Percentiles rank a stretch among this genome's conserved stretches.
Conservation (phyloP, 805 yeast species). For the Kuraishia cidri region DNA sequence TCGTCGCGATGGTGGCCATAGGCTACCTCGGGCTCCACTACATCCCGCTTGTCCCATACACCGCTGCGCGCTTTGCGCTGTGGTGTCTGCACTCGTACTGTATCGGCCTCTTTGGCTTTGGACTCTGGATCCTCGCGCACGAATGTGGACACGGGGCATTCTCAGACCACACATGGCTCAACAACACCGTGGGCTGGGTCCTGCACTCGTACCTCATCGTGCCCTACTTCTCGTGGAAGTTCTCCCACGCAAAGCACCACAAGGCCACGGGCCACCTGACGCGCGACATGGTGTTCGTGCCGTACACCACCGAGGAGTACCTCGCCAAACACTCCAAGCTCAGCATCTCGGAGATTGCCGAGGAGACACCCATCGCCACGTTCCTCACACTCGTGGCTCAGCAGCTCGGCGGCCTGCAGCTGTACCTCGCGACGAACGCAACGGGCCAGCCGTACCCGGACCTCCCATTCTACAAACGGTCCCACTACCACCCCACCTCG, state of each 20-base stretch:
- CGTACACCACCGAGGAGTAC: constrained; percentile 55
- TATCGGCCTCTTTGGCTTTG: constrained; percentile 66
- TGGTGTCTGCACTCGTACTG: constrained; percentile 50
- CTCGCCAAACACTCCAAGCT: constrained; percentile 15
- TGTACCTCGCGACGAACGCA: constrained; percentile 58
- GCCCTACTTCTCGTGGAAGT: constrained; percentile 86
- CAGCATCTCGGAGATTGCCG: constrained; percentile 47
- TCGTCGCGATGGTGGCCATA: constrained; percentile 33
- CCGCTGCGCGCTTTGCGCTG: constrained; percentile 35
- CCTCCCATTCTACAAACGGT: constrained; percentile 33
- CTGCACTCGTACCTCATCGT: constrained; percentile 72
- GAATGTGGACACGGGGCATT: constrained; percentile 92
- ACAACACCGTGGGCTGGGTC: constrained; percentile 78
- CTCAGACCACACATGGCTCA: constrained; percentile 60
- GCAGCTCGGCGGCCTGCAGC: constrained; percentile 73
- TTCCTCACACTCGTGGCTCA: constrained; percentile 48
- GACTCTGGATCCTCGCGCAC: constrained; percentile 81
- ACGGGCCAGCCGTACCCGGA: constrained; percentile 63
- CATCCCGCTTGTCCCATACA: constrained; percentile 40
- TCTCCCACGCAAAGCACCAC: constrained; percentile 80
- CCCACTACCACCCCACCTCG: constrained; percentile 67
- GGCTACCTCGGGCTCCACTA: constrained; percentile 45
- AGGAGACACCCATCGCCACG: constrained; percentile 68
- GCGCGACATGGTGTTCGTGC: constrained; percentile 82
- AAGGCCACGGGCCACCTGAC: constrained; percentile 80